Evolutionary conservation across 2,329 filamentous ascomycete species (phyloP), one percentile per base, ranked within the genome.

Genomic region (Ophiosphaerella herpotricha): DNA sequence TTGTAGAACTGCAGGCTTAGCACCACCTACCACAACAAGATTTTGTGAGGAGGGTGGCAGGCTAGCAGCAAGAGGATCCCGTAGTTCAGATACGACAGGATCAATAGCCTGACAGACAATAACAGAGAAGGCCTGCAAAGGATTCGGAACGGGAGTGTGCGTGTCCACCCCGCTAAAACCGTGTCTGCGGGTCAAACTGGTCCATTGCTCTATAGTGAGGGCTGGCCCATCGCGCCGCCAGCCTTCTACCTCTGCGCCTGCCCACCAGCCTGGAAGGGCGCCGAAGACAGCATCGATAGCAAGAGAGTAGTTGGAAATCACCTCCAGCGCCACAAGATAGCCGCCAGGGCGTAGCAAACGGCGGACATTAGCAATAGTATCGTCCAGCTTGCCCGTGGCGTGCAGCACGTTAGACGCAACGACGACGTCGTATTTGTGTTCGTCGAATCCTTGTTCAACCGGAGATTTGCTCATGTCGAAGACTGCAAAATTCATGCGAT

Each of bases 231-330:
- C 38, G 37, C 11, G 21, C 33, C 54, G 23, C 63, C 43, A 41
- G 31, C 34, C 41, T 14, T 48, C 34, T 48, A 62, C 2, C 21
- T 60, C 43, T 2, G 39, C 40, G 14, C 54, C 50, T 6, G 41
- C 32, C 74, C 74, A 78, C 75, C 75, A 78, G 2, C 74, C 74
- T 9, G 73, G 63, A 3, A 76, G 52, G 6, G 62, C 50, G 2
- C 71, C 73, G 14, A 76, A 69, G 3, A 69, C 61, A 43, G 72
- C 21, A 36, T 23, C 7, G 18, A 35, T 39, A 8, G 26, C 32
- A 29, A 43, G 31, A 9, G 47, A 43, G 7, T 42, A 42, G 2
- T 44, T 31, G 2, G 55, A 46, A 2, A 31, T 36, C 8, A 35
- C 53, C 11, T 63, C 53, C 5, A 65, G 67, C 57, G 43, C 68